A percentile compares a stretch with the other conserved stretches of the same genome.
Evolutionary conservation across 257 asterid genomes (phyloP).

Genomic region (Primulina eburnea): DNA sequence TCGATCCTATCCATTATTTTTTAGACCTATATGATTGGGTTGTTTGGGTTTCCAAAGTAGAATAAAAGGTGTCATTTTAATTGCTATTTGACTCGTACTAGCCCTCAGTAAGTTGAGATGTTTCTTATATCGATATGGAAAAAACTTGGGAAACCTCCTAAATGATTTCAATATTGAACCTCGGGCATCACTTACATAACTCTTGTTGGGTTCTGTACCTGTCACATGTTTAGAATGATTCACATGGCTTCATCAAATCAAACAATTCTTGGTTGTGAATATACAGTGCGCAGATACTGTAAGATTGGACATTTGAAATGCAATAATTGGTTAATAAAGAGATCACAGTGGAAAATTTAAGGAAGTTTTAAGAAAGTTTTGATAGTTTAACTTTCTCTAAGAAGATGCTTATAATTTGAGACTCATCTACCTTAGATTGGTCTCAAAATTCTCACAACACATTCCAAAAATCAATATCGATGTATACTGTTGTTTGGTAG

Average conservation of each 20-base stretch:
- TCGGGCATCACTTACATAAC: neutral
- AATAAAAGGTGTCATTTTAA: neutral
- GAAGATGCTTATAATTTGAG: neutral
- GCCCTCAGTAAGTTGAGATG: neutral
- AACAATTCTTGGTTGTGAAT: neutral
- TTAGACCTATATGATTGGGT: neutral
- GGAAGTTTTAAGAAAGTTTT: neutral
- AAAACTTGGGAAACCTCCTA: neutral
- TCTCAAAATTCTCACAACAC: constrained; percentile 14
- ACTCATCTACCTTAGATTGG: neutral
- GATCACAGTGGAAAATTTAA: constrained; percentile 15
- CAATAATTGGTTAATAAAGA: constrained; percentile 7
- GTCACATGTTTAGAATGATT: neutral
- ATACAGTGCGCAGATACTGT: neutral
- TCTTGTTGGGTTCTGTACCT: neutral
- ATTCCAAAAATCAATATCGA: constrained; percentile 13
- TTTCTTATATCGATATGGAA: neutral
- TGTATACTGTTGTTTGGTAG: neutral
- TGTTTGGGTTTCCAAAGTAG: neutral
- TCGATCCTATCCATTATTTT: constrained; percentile 16
- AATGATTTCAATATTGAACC: neutral
- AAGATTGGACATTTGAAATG: constrained; percentile 1
- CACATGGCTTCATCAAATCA: neutral
- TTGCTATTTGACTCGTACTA: neutral
- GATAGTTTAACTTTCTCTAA: neutral